These are phyloP conservation scores for Adansonia madagascariensis DNA, from an alignment of 441 rosid species.

Conservation along the genomic window DNA sequence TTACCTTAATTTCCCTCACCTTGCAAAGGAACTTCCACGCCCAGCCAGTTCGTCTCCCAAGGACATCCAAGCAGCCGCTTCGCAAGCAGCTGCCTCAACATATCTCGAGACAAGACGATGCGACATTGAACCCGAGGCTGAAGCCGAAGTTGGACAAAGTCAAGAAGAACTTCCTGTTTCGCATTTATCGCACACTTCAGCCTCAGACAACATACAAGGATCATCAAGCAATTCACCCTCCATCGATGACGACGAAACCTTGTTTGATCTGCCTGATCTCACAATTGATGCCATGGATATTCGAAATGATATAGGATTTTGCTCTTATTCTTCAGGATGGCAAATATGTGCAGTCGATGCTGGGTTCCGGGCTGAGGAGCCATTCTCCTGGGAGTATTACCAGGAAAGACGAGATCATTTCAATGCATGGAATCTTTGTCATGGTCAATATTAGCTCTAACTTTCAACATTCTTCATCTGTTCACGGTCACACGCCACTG, in stretches of 20 bases:
- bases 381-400: slow-evolving; percentile 49
- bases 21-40: slow-evolving; percentile 55
- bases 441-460: slow-evolving; percentile 8
- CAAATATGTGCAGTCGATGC: slow-evolving; percentile 54
- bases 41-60: slow-evolving; percentile 59
- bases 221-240: slow-evolving; percentile 45
- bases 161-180: slow-evolving; percentile 27
- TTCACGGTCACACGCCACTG: not conserved
- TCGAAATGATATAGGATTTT: slow-evolving; percentile 37
- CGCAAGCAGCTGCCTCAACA: slow-evolving; percentile 52
- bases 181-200: slow-evolving; percentile 34
- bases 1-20: slow-evolving; percentile 66
- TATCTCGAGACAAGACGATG: slow-evolving; percentile 30
- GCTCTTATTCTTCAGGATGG: slow-evolving; percentile 52
- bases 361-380: slow-evolving; percentile 57
- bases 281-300: slow-evolving; percentile 42
- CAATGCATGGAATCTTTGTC: not conserved
- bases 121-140: slow-evolving; percentile 20
- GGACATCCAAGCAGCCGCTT: slow-evolving; percentile 76
- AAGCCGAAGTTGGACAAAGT: slow-evolving; percentile 27
- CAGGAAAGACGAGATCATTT: not conserved
- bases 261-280: slow-evolving; percentile 86
- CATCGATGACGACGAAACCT: slow-evolving; percentile 50
- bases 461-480: slow-evolving; percentile 21
- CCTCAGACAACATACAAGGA: slow-evolving; percentile 38